Conservation (phyloP, 208 protist species). For the Naegleria fowleri region DNA sequence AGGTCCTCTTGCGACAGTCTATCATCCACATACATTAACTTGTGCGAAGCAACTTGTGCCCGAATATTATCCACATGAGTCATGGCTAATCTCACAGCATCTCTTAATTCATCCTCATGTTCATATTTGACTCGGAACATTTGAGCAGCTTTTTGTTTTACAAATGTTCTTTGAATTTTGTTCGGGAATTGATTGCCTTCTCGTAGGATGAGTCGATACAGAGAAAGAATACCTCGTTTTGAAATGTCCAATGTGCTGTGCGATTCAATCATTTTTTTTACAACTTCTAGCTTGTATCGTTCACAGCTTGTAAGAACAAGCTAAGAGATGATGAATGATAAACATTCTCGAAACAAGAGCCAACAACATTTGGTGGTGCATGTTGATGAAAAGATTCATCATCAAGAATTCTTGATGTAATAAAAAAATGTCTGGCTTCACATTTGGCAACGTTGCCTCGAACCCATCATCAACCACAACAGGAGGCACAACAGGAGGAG, state of each 20-base stretch:
- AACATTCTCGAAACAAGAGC: too few relatives aligned
- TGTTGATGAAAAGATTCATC: background rate
- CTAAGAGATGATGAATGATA: too few relatives aligned
- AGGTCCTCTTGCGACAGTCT: background rate
- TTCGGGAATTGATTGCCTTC: background rate
- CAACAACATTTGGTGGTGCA: slow-evolving; percentile 49
- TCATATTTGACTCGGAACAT: background rate
- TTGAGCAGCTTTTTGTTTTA: background rate
- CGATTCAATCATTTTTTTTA: slow-evolving; percentile 46
- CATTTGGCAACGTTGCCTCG: background rate
- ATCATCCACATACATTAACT: background rate
- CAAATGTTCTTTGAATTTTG: background rate
- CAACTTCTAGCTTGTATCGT: too few relatives aligned
- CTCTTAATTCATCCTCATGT: background rate
- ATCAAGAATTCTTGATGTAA: too few relatives aligned
- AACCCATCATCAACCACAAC: background rate
- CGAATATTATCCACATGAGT: background rate
- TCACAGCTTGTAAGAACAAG: too few relatives aligned
- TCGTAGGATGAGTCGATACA: background rate
- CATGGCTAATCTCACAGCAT: background rate
- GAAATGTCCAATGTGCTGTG: slow-evolving; percentile 62
- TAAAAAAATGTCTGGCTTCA: background rate
- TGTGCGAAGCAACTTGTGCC: background rate
- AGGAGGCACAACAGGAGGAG: background rate
- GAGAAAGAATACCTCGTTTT: slow-evolving; percentile 54